phyloP scores from a whole-genome alignment of 495 filamentous ascomycete species.

The Aspergillus nanangensis region DNA sequence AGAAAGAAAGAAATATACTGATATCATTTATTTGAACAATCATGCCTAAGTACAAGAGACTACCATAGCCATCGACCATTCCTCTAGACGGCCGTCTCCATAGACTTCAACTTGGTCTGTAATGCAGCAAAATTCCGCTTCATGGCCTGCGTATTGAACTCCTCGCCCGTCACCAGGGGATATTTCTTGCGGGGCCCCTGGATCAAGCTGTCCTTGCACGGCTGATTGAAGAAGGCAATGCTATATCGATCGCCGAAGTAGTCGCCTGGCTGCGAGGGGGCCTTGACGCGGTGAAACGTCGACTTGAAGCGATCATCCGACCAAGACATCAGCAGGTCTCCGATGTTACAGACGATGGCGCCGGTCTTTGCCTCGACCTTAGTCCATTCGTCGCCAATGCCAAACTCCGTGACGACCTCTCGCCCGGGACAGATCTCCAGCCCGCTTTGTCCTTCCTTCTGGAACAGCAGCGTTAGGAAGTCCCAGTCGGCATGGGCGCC shows the following conservation, averaged over 20 bases:
- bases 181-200: constrained; percentile 60
- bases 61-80: not conserved
- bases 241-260: constrained; percentile 57
- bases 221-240: constrained; percentile 65
- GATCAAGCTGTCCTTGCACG: constrained; percentile 54
- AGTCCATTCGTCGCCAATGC: constrained; percentile 57
- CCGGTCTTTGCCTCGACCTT: constrained; percentile 51
- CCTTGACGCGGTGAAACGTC: constrained; percentile 59
- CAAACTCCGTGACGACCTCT: constrained; percentile 56
- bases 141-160: constrained; percentile 56
- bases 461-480: constrained; percentile 62
- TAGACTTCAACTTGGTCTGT: constrained; percentile 26
- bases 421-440: constrained; percentile 64
- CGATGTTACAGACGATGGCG: constrained; percentile 65
- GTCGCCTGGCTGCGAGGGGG: constrained; percentile 47
- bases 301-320: constrained; percentile 66
- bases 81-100: constrained; percentile 8
- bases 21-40: too few species aligned
- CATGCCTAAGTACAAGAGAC: not conserved
- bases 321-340: constrained; percentile 66
- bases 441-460: constrained; percentile 56
- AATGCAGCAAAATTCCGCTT: constrained; percentile 50
- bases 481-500: constrained; percentile 64
- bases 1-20: too few species aligned
- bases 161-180: constrained; percentile 50